phyloP scores from a whole-genome alignment of 225 moss, liverwort and hornwort genomes.

The Polytrichum formosum region DNA sequence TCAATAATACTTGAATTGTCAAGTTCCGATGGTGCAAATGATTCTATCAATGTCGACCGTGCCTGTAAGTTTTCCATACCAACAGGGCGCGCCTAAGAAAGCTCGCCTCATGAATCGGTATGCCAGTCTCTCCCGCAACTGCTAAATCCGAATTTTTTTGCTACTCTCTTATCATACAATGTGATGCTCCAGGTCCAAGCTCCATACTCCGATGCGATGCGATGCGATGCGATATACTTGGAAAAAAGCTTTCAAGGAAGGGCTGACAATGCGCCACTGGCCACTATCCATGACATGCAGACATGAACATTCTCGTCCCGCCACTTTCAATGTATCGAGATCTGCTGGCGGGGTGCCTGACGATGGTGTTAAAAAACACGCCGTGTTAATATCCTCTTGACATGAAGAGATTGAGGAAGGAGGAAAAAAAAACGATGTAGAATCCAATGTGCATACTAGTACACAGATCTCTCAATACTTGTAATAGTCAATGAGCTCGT shows the following conservation, averaged over 20 bases:
- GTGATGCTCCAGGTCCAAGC: background rate
- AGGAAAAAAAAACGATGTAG: background rate
- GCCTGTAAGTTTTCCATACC: background rate
- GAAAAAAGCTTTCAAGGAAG: constrained; percentile 15
- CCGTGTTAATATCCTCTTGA: too few species aligned
- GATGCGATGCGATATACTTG: background rate
- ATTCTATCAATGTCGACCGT: background rate
- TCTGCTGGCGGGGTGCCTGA: too few species aligned
- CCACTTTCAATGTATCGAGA: too few species aligned
- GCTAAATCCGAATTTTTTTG: background rate
- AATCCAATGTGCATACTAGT: too few species aligned
- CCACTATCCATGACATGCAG: constrained; percentile 29
- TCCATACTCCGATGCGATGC: background rate
- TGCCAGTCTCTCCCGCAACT: background rate
- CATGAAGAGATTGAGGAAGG: too few species aligned
- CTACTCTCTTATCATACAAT: background rate
- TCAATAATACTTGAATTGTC: too few species aligned
- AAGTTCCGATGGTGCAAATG: background rate
- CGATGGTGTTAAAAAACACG: too few species aligned
- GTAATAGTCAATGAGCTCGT: constrained; percentile 43
- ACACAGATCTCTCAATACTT: constrained; percentile 16
- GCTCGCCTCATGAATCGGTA: constrained; percentile 7
- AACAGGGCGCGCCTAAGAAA: constrained; percentile 1
- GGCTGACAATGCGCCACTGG: constrained; percentile 51
- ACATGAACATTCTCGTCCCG: background rate